Percentiles rank a stretch among this genome's conserved stretches.
phyloP scores from a whole-genome alignment of 176 grass and related monocot genomes.

The Oryza officinalis region DNA sequence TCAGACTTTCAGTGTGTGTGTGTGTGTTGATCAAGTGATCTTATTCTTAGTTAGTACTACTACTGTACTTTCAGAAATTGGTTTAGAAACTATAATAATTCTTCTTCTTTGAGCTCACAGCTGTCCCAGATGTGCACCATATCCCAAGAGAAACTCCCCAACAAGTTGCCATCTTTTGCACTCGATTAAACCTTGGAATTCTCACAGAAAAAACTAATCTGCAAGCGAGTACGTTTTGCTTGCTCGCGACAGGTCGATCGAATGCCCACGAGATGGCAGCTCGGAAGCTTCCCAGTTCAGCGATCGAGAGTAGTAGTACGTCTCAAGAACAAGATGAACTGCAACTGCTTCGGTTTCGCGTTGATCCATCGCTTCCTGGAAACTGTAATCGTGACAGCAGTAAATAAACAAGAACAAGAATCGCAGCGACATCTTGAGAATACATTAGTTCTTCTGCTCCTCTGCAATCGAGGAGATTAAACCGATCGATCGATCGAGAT shows the following conservation, averaged over 20 bases:
- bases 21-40: constrained; percentile 35
- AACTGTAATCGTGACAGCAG: constrained; percentile 9
- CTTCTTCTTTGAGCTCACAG: constrained; percentile 4
- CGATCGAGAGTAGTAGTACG: background rate
- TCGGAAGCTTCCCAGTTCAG: constrained; percentile 52
- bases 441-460: background rate
- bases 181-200: constrained; percentile 22
- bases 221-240: constrained; percentile 36
- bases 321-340: constrained; percentile 19
- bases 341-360: background rate
- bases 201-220: background rate
- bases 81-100: constrained; percentile 22
- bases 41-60: constrained; percentile 18
- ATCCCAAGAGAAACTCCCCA: constrained; percentile 18
- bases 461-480: constrained; percentile 32
- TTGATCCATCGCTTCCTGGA: constrained; percentile 29
- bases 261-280: constrained; percentile 43
- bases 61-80: constrained; percentile 26
- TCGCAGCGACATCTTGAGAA: constrained; percentile 11
- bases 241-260: constrained; percentile 26
- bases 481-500: constrained; percentile 31
- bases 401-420: constrained; percentile 7
- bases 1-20: background rate
- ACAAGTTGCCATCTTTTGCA: constrained; percentile 24
- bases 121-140: constrained; percentile 41